phyloP scores from a whole-genome alignment of 148 eudicot genomes.

The Camellia granthamiana region DNA sequence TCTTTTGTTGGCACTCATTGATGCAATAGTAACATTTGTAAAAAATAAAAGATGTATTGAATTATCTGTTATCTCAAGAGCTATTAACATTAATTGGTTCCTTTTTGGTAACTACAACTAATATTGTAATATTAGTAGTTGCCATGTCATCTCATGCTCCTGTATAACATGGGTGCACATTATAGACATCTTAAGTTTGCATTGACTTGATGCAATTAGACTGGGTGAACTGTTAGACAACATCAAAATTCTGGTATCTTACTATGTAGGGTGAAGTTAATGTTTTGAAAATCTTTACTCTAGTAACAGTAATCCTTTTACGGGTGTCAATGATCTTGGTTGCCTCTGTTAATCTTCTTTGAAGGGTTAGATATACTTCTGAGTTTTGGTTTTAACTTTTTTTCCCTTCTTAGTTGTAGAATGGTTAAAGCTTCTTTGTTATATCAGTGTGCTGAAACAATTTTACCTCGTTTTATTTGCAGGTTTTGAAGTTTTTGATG shows the following conservation, averaged over 20 bases:
- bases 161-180: neutral
- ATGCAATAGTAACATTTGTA: too few species aligned
- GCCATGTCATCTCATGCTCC: neutral
- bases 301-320: neutral
- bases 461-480: neutral
- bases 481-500: conserved; percentile 92
- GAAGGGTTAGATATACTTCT: neutral
- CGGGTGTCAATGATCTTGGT: neutral
- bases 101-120: neutral
- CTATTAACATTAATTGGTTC: neutral
- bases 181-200: neutral
- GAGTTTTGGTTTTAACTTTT: neutral
- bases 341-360: neutral
- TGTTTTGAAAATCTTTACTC: neutral
- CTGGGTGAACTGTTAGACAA: neutral
- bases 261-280: neutral
- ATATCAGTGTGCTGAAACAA: neutral
- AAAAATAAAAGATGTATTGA: neutral
- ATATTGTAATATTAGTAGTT: neutral
- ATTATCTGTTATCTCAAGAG: too few species aligned
- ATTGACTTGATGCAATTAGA: neutral
- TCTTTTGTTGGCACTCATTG: too few species aligned
- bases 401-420: neutral
- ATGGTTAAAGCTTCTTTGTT: neutral
- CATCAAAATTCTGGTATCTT: neutral